Evolutionary conservation across 2,329 filamentous ascomycete genomes (phyloP).

Genomic region (Cytospora schulzeri): DNA sequence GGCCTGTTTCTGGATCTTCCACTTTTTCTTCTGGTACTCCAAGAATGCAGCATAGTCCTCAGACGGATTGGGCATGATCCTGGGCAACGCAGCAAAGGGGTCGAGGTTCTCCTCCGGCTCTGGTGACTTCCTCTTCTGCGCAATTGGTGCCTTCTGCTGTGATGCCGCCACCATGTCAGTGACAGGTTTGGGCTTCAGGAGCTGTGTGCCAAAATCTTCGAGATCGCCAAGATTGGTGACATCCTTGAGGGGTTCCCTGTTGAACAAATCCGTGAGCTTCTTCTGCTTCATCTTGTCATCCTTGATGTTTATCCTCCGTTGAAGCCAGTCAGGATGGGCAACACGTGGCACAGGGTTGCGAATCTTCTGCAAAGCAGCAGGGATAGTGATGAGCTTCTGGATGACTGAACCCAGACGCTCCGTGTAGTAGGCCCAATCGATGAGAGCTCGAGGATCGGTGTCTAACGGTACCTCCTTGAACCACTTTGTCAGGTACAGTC

Average conservation of each 20-base stretch:
- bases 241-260: conserved; percentile 71
- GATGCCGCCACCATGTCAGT: conserved; percentile 56
- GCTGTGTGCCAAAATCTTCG: conserved; percentile 76
- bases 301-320: conserved; percentile 88
- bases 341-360: conserved; percentile 93
- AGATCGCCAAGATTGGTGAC: conserved; percentile 74
- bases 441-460: conserved; percentile 84
- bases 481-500: conserved; percentile 92
- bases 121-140: conserved; percentile 73
- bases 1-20: conserved; percentile 95
- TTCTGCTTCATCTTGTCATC: conserved; percentile 98
- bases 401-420: conserved; percentile 96
- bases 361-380: conserved; percentile 92
- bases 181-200: conserved; percentile 66
- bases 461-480: conserved; percentile 88
- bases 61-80: conserved; percentile 79
- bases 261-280: conserved; percentile 94
- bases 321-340: conserved; percentile 93
- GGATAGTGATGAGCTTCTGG: conserved; percentile 98
- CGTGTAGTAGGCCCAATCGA: conserved; percentile 97
- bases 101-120: conserved; percentile 69
- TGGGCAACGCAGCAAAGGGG: conserved; percentile 80
- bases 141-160: conserved; percentile 51
- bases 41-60: conserved; percentile 88
- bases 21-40: conserved; percentile 96